Percentiles rank a stretch among this genome's conserved stretches.
Evolutionary conservation across 2,329 filamentous ascomycete genomes (phyloP).

Genomic region (Rutstroemia sp.): DNA sequence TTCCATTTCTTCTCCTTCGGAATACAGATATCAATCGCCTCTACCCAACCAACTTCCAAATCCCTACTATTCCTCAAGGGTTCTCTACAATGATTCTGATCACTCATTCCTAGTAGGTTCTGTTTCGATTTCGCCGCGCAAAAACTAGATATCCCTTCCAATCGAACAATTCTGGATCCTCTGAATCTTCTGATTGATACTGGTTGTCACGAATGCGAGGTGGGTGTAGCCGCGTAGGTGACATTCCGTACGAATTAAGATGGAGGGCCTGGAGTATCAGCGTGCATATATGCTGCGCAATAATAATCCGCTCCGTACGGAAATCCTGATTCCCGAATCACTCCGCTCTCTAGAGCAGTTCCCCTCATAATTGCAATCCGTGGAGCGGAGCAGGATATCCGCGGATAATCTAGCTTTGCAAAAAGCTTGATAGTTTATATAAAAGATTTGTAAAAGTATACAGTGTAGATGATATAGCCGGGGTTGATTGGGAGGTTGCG

Average conservation of each 20-base stretch:
- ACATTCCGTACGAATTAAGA: slow-evolving; percentile 68
- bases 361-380: too few relatives aligned
- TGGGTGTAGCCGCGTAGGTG: slow-evolving; percentile 57
- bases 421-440: too few relatives aligned
- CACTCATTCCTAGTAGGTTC: background rate
- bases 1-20: background rate
- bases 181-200: slow-evolving; percentile 64
- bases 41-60: background rate
- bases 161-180: too few relatives aligned
- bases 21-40: background rate
- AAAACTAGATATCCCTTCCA: too few relatives aligned
- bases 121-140: slow-evolving; percentile 20
- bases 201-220: slow-evolving; percentile 49
- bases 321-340: too few relatives aligned
- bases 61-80: slow-evolving; percentile 17
- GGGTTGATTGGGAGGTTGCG: slow-evolving; percentile 50
- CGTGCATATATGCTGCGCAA: slow-evolving; percentile 9
- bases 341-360: too few relatives aligned
- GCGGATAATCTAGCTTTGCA: too few relatives aligned
- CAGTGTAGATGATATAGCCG: slow-evolving; percentile 74
- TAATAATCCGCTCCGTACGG: too few relatives aligned
- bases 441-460: too few relatives aligned
- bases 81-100: background rate
- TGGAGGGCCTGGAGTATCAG: slow-evolving; percentile 71
- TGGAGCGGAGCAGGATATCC: too few relatives aligned